Evolutionary conservation across 2,329 filamentous ascomycete species (phyloP).

Genomic region (Aureobasidium mangrovei): DNA sequence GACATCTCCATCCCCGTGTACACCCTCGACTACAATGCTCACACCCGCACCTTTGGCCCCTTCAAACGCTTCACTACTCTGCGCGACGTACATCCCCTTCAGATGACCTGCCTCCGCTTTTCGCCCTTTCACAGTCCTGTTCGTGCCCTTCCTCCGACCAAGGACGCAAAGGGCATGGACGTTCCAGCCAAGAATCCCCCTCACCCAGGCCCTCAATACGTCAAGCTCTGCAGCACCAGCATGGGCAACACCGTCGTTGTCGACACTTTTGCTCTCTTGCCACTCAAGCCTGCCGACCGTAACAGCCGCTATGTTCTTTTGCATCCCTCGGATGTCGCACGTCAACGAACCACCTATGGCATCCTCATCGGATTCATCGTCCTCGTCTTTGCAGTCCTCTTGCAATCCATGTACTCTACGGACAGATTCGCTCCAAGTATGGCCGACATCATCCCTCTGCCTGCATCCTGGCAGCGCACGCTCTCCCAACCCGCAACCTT

Average conservation of each 20-base stretch:
- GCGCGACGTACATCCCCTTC: constrained; percentile 47
- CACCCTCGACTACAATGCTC: constrained; percentile 62
- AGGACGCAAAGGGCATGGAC: constrained; percentile 20
- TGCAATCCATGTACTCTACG: constrained; percentile 50
- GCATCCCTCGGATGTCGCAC: constrained; percentile 43
- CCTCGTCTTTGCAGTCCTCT: constrained; percentile 53
- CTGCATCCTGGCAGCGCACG: constrained; percentile 36
- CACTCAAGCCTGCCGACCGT: constrained; percentile 38
- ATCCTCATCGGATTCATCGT: constrained; percentile 54
- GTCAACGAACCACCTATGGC: constrained; percentile 46
- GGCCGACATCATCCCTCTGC: constrained; percentile 50
- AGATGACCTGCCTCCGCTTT: constrained; percentile 48
- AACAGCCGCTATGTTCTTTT: constrained; percentile 60
- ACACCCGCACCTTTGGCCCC: constrained; percentile 36
- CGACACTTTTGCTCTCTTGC: constrained; percentile 63
- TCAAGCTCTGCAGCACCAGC: constrained; percentile 74
- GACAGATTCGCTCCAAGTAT: constrained; percentile 48
- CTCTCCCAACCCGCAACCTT: constrained; percentile 20
- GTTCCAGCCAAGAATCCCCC: constrained; percentile 15
- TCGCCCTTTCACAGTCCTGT: constrained; percentile 37
- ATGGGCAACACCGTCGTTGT: constrained; percentile 72
- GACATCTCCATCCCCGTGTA: constrained; percentile 71
- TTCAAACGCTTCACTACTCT: constrained; percentile 45
- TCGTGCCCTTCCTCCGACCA: constrained; percentile 21
- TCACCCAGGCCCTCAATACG: constrained; percentile 43